Evolutionary conservation across 352 stramenopile genomes (phyloP), one percentile per base, ranked within the genome.

Genomic region (Phytophthora cryptogea): DNA sequence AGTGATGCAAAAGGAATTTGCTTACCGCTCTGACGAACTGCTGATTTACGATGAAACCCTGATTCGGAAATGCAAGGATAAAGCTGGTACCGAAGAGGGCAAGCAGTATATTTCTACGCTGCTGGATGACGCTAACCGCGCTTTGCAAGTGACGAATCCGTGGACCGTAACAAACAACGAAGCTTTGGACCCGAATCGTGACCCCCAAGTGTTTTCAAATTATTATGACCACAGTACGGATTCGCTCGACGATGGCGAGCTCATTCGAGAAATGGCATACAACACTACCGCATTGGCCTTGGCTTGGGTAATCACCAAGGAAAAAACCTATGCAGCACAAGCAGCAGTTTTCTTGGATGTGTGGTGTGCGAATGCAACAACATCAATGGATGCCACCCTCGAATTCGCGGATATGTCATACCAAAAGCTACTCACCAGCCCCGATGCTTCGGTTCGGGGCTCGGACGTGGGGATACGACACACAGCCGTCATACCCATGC

Each of bases 181-280:
- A 3, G 48, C 46, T 20, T 16, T 76, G 17, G 64, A 66, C 17
- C 39, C 44, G 10, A 46, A 63, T 7, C 43, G 17, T 27, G 53
- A 61, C 32, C 45, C 49, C 16, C 52, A 55, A 8, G 23, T 77
- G 17, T 76, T 83, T 40, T 59, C 71, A 8, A 79, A 80, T 30
- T 74, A 68, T 46, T 63, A 57, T 23, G 67, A 80, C 43, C 50
- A 69, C 31, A 37, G 47, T 9, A 26, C 46, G 0, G 55, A 52
- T 16, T 30, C 45, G 8, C 27, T 47, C 2, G 42, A 66, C 17
- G 68, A 76, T 27, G 64, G 54, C 10, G 43, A 68, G 14, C 30
- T 76, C 26, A 45, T 85, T 26, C 69, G 73, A n/a, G 48, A 68
- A 43, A 78, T 86, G 63, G 67, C 75, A 32, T 79, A 81, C 60